These are phyloP conservation scores for Neostapfia colusana DNA, from an alignment of 176 grass and related monocot species.

Conservation along the genomic window DNA sequence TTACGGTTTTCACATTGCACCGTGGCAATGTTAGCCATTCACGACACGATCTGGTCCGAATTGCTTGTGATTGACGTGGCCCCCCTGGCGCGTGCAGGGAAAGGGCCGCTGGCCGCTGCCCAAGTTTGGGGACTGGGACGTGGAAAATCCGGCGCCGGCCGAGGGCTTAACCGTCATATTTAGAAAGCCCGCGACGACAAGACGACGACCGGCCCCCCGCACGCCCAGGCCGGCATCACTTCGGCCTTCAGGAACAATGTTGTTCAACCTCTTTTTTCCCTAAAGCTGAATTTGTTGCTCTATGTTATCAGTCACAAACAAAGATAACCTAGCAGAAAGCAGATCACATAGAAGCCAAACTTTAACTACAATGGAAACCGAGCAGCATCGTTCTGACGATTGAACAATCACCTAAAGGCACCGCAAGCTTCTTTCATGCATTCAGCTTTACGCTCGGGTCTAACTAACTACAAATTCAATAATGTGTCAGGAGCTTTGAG, in stretches of 20 bases:
- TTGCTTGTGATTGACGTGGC: background rate
- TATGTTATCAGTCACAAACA: background rate
- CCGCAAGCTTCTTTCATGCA: background rate
- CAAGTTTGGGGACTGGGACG: conserved; percentile 77
- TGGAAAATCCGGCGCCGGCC: conserved; percentile 55
- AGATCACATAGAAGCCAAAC: background rate
- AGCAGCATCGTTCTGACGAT: background rate
- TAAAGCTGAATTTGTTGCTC: too few species aligned
- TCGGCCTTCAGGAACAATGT: conserved; percentile 32
- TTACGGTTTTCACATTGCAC: background rate
- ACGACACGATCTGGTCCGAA: background rate
- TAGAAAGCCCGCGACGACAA: conserved; percentile 63
- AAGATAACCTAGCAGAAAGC: background rate
- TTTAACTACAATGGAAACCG: background rate
- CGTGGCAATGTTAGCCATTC: background rate
- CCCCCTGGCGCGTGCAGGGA: conserved; percentile 16
- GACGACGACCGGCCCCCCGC: conserved; percentile 46
- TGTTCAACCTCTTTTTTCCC: too few species aligned
- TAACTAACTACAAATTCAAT: background rate
- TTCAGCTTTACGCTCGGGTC: background rate
- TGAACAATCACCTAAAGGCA: background rate
- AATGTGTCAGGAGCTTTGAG: background rate
- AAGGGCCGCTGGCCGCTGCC: conserved; percentile 54
- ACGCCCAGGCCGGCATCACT: conserved; percentile 7
- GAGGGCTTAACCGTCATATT: conserved; percentile 79